Conservation (phyloP, 2,329 filamentous ascomycete species). For the Akanthomyces uredinophilus region DNA sequence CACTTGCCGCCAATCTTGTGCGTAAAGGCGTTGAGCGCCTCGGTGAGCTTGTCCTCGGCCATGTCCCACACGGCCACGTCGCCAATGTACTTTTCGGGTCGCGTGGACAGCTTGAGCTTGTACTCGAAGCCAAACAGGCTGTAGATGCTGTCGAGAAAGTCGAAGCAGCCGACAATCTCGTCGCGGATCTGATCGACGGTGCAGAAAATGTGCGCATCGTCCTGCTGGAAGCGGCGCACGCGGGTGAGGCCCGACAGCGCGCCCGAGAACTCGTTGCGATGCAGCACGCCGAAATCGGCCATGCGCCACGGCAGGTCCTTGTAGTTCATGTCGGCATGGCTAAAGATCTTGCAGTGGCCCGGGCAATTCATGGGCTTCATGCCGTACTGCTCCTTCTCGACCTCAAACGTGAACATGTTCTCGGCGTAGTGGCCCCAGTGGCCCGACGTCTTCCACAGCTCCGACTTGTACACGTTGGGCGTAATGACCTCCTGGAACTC, state of each 20-base stretch:
- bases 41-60: conserved; percentile 75
- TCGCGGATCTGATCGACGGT: conserved; percentile 36
- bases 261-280: conserved; percentile 92
- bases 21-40: conserved; percentile 74
- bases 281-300: conserved; percentile 92
- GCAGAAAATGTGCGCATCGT: conserved; percentile 96
- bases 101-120: conserved; percentile 90
- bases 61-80: conserved; percentile 82
- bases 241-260: conserved; percentile 86
- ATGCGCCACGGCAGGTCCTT: conserved; percentile 81
- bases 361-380: conserved; percentile 99
- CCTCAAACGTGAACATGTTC: conserved; percentile 74
- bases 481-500: conserved; percentile 94
- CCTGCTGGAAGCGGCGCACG: conserved; percentile 91
- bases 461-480: conserved; percentile 89
- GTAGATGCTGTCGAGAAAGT: conserved; percentile 72
- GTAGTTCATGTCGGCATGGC: conserved; percentile 77
- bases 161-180: conserved; percentile 72
- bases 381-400: conserved; percentile 68
- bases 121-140: conserved; percentile 65
- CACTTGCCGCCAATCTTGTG: conserved; percentile 59
- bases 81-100: conserved; percentile 83
- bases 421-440: conserved; percentile 86
- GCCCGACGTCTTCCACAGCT: conserved; percentile 89
- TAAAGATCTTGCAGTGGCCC: conserved; percentile 85